Base-by-base conservation (phyloP, 768 basidiomycete genomes). In the Boletus subparvulus region DNA sequence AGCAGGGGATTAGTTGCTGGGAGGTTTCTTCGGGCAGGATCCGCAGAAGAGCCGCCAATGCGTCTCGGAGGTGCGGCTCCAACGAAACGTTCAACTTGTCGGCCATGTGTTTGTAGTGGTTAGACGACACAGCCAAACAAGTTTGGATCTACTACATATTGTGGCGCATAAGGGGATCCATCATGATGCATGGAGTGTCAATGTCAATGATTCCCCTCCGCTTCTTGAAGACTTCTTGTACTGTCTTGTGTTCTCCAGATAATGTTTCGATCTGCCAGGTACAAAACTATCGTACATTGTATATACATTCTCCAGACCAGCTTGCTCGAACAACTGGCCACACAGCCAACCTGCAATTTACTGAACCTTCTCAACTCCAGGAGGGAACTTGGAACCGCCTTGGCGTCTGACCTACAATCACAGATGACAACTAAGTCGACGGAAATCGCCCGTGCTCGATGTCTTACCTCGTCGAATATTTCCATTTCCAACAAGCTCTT, bases 401-500 rank as follows among this genome's bases (percentile, higher is more conserved):
- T 89, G 87, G 54, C 78, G 80, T 51, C 87, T 82, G 46, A 87
- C 83, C 86, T 87, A 47, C 32, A 33, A 42, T 45, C 41, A n/a
- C 47, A 55, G 26, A 45, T 59, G 40, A 9, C 59, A 49, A 50
- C 43, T 64, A 57, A 63, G 54, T 58, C 26, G 47, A 56, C 51
- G 44, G 26, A 26, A 53, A 50, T 41, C 13, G 30, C 13, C 12
- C 17, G 8, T 12, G 10, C 30, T 13, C 24, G 52, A 75, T 8
- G 9, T 28, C 60, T 60, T 57, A 92, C 92, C 80, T 88, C 83
- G 65, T 95, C 94, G 65, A 96, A 94, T 52, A 93, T 83, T 32
- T 83, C 77, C 87, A 94, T 94, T 59, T 88, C 83, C 58, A 94
- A 63, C 63, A 89, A 64, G 65, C 88, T 93, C 75, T 93, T 92